phyloP scores from a whole-genome alignment of 129 eudicot genomes.

The Pulicaria dysenterica region DNA sequence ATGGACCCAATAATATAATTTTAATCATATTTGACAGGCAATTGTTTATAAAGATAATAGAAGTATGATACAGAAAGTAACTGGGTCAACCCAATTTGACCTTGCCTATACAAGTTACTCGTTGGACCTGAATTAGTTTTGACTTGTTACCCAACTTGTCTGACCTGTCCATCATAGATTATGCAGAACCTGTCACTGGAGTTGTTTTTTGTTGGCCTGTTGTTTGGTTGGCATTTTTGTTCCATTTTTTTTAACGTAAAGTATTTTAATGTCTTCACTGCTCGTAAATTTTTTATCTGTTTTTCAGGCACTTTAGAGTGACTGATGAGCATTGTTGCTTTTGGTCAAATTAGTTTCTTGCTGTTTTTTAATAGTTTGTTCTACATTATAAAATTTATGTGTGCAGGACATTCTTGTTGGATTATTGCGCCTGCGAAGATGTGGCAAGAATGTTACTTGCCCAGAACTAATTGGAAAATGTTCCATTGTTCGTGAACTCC shows the following conservation, averaged over 20 bases:
- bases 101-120: background rate
- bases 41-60: background rate
- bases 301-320: background rate
- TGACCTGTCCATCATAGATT: background rate
- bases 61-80: background rate
- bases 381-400: background rate
- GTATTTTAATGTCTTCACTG: background rate
- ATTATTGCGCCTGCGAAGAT: constrained; percentile 73
- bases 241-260: background rate
- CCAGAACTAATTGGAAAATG: constrained; percentile 93
- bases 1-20: background rate
- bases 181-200: background rate
- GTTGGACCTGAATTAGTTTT: background rate
- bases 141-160: background rate
- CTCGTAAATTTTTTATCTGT: background rate
- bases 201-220: background rate
- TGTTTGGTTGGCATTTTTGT: constrained; percentile 1
- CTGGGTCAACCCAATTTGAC: background rate
- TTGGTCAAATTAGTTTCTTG: background rate
- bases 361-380: too few species aligned
- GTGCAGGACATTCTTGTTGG: constrained; percentile 95
- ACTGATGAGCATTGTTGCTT: background rate
- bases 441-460: constrained; percentile 81
- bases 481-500: constrained; percentile 94
- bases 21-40: background rate